Evolutionary conservation across 2,329 filamentous ascomycete species (phyloP), one percentile per base, ranked within the genome.

Genomic region (Penicillium sp.): DNA sequence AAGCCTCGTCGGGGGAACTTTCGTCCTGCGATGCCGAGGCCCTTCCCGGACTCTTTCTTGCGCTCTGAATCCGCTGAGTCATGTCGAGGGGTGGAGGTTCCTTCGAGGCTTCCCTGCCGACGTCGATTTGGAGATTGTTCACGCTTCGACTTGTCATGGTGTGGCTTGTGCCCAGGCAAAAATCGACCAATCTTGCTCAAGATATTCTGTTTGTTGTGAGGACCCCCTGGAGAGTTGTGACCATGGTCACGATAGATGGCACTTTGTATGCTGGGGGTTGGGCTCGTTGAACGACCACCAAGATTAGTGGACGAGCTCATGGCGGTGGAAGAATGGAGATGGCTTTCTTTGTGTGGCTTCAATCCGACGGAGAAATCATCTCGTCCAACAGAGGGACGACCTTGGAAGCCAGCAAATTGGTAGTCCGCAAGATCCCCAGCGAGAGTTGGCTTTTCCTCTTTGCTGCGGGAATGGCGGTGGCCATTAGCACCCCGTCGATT

Each of bases 251-350:
- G 79, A 68, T 72, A 82, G 72, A 76, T 75, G 18, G 77, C 80
- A 65, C 87, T 90, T 61, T 82, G 83, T 34, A 83, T 78, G 70
- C 90, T 94, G 7, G 91, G 89, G 0, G 90, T 90, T 21, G 92
- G 91, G 71, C 92, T 96, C 54, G 89, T 84, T 10, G 90, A 86
- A 59, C 91, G 86, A 60, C 76, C 81, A 68, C 79, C 72, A 29
- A 82, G 70, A 18, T 71, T 77, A 6, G 75, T 75, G 12, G 75
- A 72, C 24, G 80, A 81, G 40, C 73, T 77, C 64, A 81, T 77
- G 10, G 79, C 76, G 13, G 79, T 79, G 2, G 73, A 75, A 10
- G 75, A 73, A 33, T 62, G 62, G 13, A 68, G 49, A 33, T 63
- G 61, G 21, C 58, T 64, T 54, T 86, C 85, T 68, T 81, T 84